Conservation (phyloP, 805 yeast species). For the Scheffersomyces amazonensis region DNA sequence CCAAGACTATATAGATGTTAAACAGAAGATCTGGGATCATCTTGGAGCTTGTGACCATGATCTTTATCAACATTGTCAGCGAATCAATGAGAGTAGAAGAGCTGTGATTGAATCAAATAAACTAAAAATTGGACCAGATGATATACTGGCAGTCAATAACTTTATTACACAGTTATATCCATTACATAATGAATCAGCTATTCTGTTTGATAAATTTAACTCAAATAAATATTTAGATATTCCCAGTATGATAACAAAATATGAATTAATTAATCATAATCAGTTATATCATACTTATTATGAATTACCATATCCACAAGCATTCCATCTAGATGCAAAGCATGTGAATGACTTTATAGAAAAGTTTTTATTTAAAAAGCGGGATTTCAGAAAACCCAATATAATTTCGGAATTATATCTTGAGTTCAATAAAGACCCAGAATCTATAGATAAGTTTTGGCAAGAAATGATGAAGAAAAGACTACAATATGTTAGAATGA, state of each 20-base stretch:
- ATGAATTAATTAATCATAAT: slow-evolving; percentile 21
- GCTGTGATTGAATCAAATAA: background rate
- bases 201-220: background rate
- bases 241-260: slow-evolving; percentile 9
- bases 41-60: background rate
- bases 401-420: slow-evolving; percentile 7
- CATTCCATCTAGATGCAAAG: slow-evolving; percentile 18
- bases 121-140: background rate
- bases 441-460: slow-evolving; percentile 7
- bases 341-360: slow-evolving; percentile 27
- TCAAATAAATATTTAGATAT: slow-evolving; percentile 4
- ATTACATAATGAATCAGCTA: slow-evolving; percentile 1
- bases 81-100: background rate
- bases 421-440: background rate
- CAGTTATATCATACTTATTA: slow-evolving; percentile 20
- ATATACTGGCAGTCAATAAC: background rate
- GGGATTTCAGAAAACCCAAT: slow-evolving; percentile 26
- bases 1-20: background rate
- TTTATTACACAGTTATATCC: slow-evolving; percentile 19
- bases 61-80: background rate
- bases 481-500: slow-evolving; percentile 15
- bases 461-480: slow-evolving; percentile 18
- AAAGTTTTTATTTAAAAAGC: slow-evolving; percentile 15
- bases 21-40: slow-evolving; percentile 1
- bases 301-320: slow-evolving; percentile 24